A percentile compares a stretch with the other conserved stretches of the same genome.
These are phyloP conservation scores for Dendrocalamus latiflorus DNA, from an alignment of 202 grass and related monocot species.

Conservation along the genomic window DNA sequence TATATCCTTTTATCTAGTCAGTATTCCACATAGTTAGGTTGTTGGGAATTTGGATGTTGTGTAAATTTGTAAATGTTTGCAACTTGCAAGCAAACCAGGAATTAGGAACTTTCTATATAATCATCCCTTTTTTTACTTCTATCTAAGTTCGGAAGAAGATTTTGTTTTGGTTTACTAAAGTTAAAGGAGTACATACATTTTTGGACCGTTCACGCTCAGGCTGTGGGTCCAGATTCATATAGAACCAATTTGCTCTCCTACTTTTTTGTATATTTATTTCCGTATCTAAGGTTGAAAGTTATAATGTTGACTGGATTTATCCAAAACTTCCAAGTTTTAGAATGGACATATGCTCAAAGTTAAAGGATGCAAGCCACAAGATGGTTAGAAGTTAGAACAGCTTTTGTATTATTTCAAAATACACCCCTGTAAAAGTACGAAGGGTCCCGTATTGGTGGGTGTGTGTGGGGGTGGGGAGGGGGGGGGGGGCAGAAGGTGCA, in stretches of 20 bases:
- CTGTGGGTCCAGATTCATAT: neutral
- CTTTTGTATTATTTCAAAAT: neutral
- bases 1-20: neutral
- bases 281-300: neutral
- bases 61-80: neutral
- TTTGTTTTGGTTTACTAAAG: conserved; percentile 1
- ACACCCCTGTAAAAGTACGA: neutral
- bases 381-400: neutral
- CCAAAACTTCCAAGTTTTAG: neutral
- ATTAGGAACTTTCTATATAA: neutral
- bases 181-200: neutral
- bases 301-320: neutral
- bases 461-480: no score
- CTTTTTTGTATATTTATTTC: neutral
- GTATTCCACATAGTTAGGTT: neutral
- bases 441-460: neutral
- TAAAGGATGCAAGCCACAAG: neutral
- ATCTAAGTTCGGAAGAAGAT: neutral
- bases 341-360: neutral
- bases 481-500: neutral
- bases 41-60: neutral
- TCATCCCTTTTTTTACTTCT: neutral
- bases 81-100: neutral
- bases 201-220: neutral
- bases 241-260: neutral